Base-by-base conservation (phyloP, 805 yeast genomes). In the Yarrowia bubula region DNA sequence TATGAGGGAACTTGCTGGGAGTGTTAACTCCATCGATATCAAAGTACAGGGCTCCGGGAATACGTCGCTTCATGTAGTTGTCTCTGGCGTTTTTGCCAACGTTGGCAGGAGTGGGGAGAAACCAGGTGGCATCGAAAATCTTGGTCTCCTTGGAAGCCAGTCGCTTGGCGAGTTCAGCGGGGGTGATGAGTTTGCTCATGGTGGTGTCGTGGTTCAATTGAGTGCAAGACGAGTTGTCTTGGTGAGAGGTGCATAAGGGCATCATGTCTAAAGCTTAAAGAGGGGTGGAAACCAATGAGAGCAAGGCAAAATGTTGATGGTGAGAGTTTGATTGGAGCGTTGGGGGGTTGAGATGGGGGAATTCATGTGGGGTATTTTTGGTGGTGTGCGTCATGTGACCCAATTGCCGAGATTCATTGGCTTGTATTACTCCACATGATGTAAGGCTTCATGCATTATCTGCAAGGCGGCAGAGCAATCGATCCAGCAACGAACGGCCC, bases 71-170 rank as follows among this genome's bases (percentile, higher is more conserved):
- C 47, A 77, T 75, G 72, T 81, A 87, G 73, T 91, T 90, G 32
- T 51, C 51, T 66, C 66, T 66, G 31, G 73, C 76, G 18, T 81
- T 78, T 42, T 74, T 75, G 0, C 88, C 92, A 68, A 83, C 80
- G 48, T 83, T 79, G 10, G 87, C 86, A 43, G 77, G 79, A 71
- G 86, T 87, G 55, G 98, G 97, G 84, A 93, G 82, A 75, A 86
- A 91, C 98, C 98, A 95, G 0, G 98, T 86, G 4, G 96, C 85
- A 75, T 93, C 99, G 18, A 93, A 78, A 0, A 96, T 22, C 41
- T 58, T 58, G 51, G 51, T 44, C 17, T 55, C 61, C 47, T 87
- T 10, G 88, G 67, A 28, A 80, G 68, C 38, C 61, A 67, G 51
- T 33, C 42, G 50, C 51, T 58, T 58, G 64, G 51, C 64, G 17